Evolutionary conservation across 768 basidiomycete genomes (phyloP), one percentile per base, ranked within the genome.

Genomic region (Hysterangium stoloniferum): DNA sequence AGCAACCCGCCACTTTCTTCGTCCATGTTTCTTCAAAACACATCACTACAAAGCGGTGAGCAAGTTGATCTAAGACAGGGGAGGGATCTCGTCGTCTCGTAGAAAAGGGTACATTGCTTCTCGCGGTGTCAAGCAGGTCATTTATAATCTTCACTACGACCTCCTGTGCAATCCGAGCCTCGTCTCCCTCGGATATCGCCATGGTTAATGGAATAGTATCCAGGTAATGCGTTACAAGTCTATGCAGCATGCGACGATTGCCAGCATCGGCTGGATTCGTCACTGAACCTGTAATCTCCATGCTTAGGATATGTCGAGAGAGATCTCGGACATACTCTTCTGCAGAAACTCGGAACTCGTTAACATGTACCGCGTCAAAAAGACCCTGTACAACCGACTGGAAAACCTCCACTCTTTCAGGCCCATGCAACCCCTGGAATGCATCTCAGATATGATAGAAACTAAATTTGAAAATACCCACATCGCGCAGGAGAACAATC

Each of bases 11-110:
- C 59, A 82, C 83, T 66, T 97, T 96, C 48, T 80, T 75, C 3
- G 75, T 75, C 94, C 94, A 96, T 0, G 87, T 76, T 59, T 93
- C 92, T 52, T 96, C 94, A 49, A 93, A 77, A 61, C 94, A 96
- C 22, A 96, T 72, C 2, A 86, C 80, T 37, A 78, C 82, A 67
- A 97, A 88, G 13, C 89, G 81, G 54, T 79, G 79, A 5, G 87
- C 82, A 37, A 98, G 73, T 56, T 91, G 84, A 60, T 91, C 85
- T 43, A 97, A 67, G 31, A 90, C 78, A 6, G 73, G 70, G 44
- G 81, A 69, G 36, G 86, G 69, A 54, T 86, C 84, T 46, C 73
- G 76, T 25, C 59, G 52, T 1, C 48, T 63, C 45, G 58, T 59
- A 54, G 68, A 65, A 3, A 70, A 65, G 25, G 75, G 69, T 50